Percentiles rank a stretch among this genome's conserved stretches.
phyloP scores from a whole-genome alignment of 73 alveolate genomes.

The Blepharisma japonicum region DNA sequence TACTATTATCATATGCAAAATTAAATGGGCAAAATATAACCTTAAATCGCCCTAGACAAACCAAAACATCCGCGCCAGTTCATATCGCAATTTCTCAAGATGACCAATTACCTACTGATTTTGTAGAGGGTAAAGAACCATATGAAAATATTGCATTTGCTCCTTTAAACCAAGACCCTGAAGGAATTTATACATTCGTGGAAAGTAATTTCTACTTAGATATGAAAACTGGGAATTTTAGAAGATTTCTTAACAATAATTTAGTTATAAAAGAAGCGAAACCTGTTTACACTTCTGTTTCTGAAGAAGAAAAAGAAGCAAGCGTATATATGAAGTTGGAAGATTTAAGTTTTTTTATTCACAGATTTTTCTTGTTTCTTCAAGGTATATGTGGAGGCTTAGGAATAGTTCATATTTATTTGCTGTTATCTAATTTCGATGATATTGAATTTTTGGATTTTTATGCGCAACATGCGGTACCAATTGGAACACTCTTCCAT shows the following conservation, averaged over 20 bases:
- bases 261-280: background rate
- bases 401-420: slow-evolving; percentile 4
- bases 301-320: background rate
- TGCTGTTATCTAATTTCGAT: background rate
- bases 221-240: slow-evolving; percentile 16
- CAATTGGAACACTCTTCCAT: background rate
- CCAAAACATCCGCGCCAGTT: slow-evolving; percentile 28
- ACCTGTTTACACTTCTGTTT: background rate
- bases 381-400: slow-evolving; percentile 14
- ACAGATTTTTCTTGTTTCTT: background rate
- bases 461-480: slow-evolving; percentile 15
- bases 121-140: background rate
- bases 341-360: background rate
- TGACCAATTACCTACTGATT: background rate
- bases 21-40: background rate
- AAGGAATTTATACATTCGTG: background rate
- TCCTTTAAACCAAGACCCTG: slow-evolving; percentile 20
- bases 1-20: background rate
- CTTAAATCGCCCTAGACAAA: background rate
- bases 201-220: slow-evolving; percentile 6
- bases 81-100: slow-evolving; percentile 3
- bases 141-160: slow-evolving; percentile 6
- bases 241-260: slow-evolving; percentile 3
- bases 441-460: background rate
- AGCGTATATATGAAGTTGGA: background rate